Base-by-base conservation (phyloP, 257 asterid species). In the Leonotis leonurus region DNA sequence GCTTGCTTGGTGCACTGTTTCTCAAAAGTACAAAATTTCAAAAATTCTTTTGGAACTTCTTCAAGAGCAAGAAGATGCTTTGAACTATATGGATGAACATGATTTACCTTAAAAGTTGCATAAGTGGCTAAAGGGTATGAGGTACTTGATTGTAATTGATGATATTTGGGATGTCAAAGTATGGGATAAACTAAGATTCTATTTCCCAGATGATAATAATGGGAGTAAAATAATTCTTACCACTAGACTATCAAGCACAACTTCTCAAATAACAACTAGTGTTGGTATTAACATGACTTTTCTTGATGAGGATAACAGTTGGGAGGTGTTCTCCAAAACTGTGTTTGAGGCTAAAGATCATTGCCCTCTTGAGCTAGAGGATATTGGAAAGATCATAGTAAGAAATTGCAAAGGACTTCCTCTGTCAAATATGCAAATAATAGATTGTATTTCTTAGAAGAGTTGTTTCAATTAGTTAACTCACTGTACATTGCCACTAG, bases 341-440 rank as follows among this genome's bases (percentile, higher is more conserved):
- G 67, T 25, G 18, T 70, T 70, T 26, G 62, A 43, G 0, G 61
- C 29, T 6, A 22, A 48, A 10, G 2, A 1, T 8, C 68, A 66
- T 8, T 73, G 70, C 40, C 78, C 74, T 1, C 9, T 13, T 29
- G 68, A 63, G 33, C 18, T 70, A 12, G 40, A 46, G 27, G 69
- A 40, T 2, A 46, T 43, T 1, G 76, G 73, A 9, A 54, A 32
- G n/a, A 8, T 9, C 26, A 69, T 73, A 29, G 68, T 51, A 10
- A 45, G 18, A 51, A 41, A 8, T 9, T 68, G 78, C 39, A 44
- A 17, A 20, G 79, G 79, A 20, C 79, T 64, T 37, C 79, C 75
- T 1, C 7, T 30, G 37, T 32, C 37, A 32, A 32, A 5, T 32
- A 7, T 5, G 33, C 3, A 6, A 27, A 27, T 27, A 27, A 2